Conservation (phyloP, 2,329 filamentous ascomycete genomes). For the Diaporthe batatas region DNA sequence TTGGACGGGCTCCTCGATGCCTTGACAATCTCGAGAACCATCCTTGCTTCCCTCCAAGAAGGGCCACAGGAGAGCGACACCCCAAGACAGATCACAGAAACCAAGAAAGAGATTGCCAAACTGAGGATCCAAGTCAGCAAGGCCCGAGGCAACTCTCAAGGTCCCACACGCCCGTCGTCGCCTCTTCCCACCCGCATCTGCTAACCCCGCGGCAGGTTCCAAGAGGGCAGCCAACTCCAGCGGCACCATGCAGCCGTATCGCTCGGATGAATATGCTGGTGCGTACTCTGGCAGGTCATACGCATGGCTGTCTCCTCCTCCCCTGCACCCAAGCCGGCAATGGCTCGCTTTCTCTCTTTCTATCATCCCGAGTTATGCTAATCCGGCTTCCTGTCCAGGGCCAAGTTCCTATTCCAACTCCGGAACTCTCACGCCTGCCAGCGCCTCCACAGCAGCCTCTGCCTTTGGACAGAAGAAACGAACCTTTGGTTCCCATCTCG, state of each 20-base stretch:
- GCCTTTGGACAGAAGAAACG: constrained; percentile 36
- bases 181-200: not conserved
- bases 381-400: not conserved
- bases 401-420: constrained; percentile 21
- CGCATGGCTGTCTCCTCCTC: not conserved
- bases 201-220: constrained; percentile 19
- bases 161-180: not conserved
- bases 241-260: constrained; percentile 24
- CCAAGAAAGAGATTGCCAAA: constrained; percentile 38
- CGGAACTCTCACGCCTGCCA: constrained; percentile 36
- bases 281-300: not conserved
- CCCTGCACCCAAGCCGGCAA: too few species aligned
- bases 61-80: constrained; percentile 45
- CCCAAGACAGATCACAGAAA: constrained; percentile 48
- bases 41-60: constrained; percentile 58
- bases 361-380: not conserved
- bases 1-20: constrained; percentile 53
- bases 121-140: constrained; percentile 51
- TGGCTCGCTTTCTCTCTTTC: not conserved
- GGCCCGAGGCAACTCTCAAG: constrained; percentile 33
- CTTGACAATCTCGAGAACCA: constrained; percentile 57
- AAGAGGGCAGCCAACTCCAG: constrained; percentile 26
- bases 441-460: constrained; percentile 20
- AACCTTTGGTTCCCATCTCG: constrained; percentile 30
- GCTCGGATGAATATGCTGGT: constrained; percentile 11